Conservation (phyloP, 176 grass and related monocot species). For the Microstegium vimineum region DNA sequence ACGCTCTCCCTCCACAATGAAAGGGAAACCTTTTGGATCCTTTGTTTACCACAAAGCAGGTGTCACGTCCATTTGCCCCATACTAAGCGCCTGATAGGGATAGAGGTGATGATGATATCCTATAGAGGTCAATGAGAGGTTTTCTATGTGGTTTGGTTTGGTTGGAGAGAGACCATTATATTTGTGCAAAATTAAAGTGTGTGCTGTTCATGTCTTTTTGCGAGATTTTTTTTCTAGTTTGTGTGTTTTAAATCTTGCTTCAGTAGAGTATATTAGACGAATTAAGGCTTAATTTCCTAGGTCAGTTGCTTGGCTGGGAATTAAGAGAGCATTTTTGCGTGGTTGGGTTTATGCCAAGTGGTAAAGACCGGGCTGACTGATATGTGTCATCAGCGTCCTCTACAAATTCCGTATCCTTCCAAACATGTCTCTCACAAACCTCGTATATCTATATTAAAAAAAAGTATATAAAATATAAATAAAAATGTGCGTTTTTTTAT, state of each 20-base stretch:
- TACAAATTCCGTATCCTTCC: not conserved
- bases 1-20: not conserved
- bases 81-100: conserved; percentile 23
- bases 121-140: not conserved
- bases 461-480: no score
- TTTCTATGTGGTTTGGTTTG: not conserved
- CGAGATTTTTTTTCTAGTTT: not conserved
- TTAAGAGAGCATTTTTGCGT: not conserved
- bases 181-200: not conserved
- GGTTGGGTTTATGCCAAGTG: not conserved
- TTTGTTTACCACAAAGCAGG: conserved; percentile 21
- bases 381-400: not conserved
- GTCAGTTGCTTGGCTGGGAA: not conserved
- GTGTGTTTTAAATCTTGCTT: not conserved
- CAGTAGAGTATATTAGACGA: not conserved
- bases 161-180: not conserved
- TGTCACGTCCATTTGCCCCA: conserved; percentile 23
- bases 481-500: not conserved
- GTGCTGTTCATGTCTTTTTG: conserved; percentile 6
- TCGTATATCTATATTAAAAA: not conserved
- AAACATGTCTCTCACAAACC: not conserved
- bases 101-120: conserved; percentile 22
- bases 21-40: conserved; percentile 17
- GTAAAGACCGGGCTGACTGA: not conserved
- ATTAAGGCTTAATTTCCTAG: conserved; percentile 25